Evolutionary conservation across 306 rosid species (phyloP).

Genomic region (Cucumis hystrix): DNA sequence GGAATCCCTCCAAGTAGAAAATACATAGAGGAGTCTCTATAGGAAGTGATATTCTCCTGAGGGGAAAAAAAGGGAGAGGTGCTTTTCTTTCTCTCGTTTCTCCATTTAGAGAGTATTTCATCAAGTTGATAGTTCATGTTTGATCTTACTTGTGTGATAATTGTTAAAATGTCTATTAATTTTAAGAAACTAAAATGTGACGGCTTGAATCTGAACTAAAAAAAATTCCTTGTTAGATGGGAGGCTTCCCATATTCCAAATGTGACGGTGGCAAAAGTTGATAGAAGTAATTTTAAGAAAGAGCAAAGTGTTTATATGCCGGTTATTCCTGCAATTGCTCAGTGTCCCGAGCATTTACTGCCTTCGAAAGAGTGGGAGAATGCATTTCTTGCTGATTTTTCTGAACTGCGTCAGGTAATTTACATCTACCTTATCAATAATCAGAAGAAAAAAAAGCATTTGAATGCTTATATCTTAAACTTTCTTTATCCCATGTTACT

Average conservation of each 20-base stretch:
- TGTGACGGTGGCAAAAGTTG: constrained; percentile 74
- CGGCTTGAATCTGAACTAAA: background rate
- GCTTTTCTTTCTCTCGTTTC: background rate
- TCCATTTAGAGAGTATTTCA: background rate
- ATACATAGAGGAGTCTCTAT: background rate
- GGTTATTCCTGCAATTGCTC: constrained; percentile 61
- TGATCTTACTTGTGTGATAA: background rate
- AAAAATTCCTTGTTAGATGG: constrained; percentile 42
- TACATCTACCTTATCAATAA: constrained; percentile 1
- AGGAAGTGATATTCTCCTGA: too few relatives aligned
- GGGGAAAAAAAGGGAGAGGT: background rate
- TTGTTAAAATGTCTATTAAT: background rate
- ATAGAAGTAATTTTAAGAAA: constrained; percentile 41
- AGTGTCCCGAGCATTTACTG: constrained; percentile 68
- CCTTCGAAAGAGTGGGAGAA: constrained; percentile 81
- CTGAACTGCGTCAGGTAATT: constrained; percentile 53
- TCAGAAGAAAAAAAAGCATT: background rate
- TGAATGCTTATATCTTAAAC: background rate
- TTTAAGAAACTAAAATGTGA: background rate
- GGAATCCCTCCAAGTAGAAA: background rate
- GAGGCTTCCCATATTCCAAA: constrained; percentile 74
- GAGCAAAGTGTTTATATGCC: constrained; percentile 89
- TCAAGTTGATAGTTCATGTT: background rate
- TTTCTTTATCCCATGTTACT: background rate
- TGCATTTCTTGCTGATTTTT: constrained; percentile 62